These are phyloP conservation scores for Tetrapyrgos nigripes DNA, from an alignment of 1,284 basidiomycete genomes.

Conservation along the genomic window DNA sequence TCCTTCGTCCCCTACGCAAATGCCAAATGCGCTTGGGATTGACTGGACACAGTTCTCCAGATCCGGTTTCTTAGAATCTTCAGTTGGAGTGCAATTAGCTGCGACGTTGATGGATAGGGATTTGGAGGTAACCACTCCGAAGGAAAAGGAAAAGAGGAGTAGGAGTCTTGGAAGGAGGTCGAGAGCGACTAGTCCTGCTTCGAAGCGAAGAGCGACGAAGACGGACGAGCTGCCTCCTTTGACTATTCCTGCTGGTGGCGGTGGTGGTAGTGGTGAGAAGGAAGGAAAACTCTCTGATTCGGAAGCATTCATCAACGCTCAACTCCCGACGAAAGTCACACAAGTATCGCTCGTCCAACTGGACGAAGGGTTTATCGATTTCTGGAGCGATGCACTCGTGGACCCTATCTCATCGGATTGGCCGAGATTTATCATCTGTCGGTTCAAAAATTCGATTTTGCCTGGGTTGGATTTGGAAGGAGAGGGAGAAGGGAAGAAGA, in stretches of 20 bases:
- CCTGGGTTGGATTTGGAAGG: slow-evolving; percentile 28
- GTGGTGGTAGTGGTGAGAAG: slow-evolving; percentile 2
- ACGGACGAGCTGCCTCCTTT: slow-evolving; percentile 27
- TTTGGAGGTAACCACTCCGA: slow-evolving; percentile 55
- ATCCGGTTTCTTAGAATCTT: slow-evolving; percentile 62
- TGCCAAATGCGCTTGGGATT: slow-evolving; percentile 26
- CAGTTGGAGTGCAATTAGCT: slow-evolving; percentile 53
- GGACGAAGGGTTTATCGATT: slow-evolving; percentile 81
- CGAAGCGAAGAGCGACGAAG: slow-evolving; percentile 22
- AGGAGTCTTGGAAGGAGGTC: not conserved
- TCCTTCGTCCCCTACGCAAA: slow-evolving; percentile 21
- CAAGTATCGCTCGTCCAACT: slow-evolving; percentile 58
- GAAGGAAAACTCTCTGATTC: slow-evolving; percentile 13
- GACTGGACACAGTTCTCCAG: slow-evolving; percentile 68
- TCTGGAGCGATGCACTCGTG: slow-evolving; percentile 73
- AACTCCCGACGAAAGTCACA: slow-evolving; percentile 46
- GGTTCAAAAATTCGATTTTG: slow-evolving; percentile 50
- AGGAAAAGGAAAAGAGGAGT: slow-evolving; percentile 5
- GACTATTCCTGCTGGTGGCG: slow-evolving; percentile 7
- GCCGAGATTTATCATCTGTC: slow-evolving; percentile 73
- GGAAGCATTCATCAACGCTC: slow-evolving; percentile 19
- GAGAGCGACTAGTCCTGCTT: not conserved
- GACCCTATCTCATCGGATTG: slow-evolving; percentile 66
- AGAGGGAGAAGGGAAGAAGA: slow-evolving; percentile 15
- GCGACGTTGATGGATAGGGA: slow-evolving; percentile 64